These are phyloP conservation scores for Cercospora sp. DNA, from an alignment of 2,329 filamentous ascomycete species.

Conservation along the genomic window DNA sequence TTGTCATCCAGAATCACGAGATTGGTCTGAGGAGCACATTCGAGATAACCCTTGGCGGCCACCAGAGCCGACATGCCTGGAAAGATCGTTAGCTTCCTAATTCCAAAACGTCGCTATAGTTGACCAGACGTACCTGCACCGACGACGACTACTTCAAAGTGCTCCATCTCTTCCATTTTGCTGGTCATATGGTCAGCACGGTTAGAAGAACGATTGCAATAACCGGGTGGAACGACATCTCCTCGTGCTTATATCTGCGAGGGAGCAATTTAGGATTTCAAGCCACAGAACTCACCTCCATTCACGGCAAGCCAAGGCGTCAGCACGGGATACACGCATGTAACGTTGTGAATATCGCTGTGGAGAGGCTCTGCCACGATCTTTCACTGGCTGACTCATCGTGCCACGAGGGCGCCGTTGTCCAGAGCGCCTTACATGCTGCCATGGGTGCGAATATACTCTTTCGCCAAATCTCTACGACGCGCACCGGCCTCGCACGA, in stretches of 20 bases:
- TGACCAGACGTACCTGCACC: conserved; percentile 15
- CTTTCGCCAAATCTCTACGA: background rate
- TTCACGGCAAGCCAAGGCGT: background rate
- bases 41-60: conserved; percentile 19
- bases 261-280: background rate
- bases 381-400: background rate
- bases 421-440: background rate
- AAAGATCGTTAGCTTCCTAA: background rate
- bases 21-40: conserved; percentile 16
- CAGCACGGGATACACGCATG: background rate
- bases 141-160: conserved; percentile 19
- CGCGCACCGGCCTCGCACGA: background rate
- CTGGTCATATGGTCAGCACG: background rate
- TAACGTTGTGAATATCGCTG: background rate
- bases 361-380: background rate
- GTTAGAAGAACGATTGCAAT: background rate
- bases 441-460: background rate
- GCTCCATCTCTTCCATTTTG: conserved; percentile 12
- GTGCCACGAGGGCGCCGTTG: background rate
- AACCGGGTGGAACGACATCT: background rate
- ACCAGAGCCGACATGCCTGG: conserved; percentile 17
- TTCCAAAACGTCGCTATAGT: background rate
- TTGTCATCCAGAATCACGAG: conserved; percentile 20
- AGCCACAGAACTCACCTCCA: background rate
- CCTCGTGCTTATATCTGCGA: background rate